phyloP scores from a whole-genome alignment of 306 rosid genomes.

The Rosa rugosa region DNA sequence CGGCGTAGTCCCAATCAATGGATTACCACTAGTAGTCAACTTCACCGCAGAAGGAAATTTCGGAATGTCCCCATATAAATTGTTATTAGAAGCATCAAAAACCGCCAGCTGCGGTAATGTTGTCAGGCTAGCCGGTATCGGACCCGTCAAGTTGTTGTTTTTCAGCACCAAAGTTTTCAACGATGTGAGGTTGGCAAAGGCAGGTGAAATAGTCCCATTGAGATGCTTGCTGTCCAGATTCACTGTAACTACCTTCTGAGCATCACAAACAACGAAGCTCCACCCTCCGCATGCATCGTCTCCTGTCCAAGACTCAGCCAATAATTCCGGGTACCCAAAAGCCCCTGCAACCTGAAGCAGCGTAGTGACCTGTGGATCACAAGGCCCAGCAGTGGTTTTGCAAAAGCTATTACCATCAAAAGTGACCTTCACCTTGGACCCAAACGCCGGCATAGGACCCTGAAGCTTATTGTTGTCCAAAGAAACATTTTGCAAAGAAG shows the following conservation, averaged over 20 bases:
- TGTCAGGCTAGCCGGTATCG: slow-evolving; percentile 50
- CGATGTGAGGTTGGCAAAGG: slow-evolving; percentile 54
- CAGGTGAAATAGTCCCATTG: slow-evolving; percentile 63
- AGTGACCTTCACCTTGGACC: slow-evolving; percentile 25
- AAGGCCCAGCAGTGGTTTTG: slow-evolving; percentile 28
- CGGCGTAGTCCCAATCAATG: slow-evolving; percentile 45
- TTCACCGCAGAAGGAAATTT: slow-evolving; percentile 45
- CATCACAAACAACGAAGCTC: slow-evolving; percentile 47
- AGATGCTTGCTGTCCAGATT: slow-evolving; percentile 43
- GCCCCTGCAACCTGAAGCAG: slow-evolving; percentile 52
- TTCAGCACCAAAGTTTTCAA: slow-evolving; percentile 45
- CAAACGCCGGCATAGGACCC: slow-evolving; percentile 60
- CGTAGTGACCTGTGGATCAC: slow-evolving; percentile 50
- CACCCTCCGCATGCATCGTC: slow-evolving; percentile 46
- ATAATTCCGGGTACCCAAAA: slow-evolving; percentile 43
- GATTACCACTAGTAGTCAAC: slow-evolving; percentile 47
- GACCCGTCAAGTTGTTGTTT: slow-evolving; percentile 49
- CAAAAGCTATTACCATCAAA: slow-evolving; percentile 61
- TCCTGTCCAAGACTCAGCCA: slow-evolving; percentile 49
- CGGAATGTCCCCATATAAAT: slow-evolving; percentile 56
- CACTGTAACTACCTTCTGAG: slow-evolving; percentile 5
- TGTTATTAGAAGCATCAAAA: slow-evolving; percentile 65
- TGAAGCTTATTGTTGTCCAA: slow-evolving; percentile 59
- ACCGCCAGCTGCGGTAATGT: slow-evolving; percentile 44
- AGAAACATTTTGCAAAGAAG: slow-evolving; percentile 47